Evolutionary conservation across 164 flowering plant species (phyloP).

Genomic region (Tetracentron sinense): DNA sequence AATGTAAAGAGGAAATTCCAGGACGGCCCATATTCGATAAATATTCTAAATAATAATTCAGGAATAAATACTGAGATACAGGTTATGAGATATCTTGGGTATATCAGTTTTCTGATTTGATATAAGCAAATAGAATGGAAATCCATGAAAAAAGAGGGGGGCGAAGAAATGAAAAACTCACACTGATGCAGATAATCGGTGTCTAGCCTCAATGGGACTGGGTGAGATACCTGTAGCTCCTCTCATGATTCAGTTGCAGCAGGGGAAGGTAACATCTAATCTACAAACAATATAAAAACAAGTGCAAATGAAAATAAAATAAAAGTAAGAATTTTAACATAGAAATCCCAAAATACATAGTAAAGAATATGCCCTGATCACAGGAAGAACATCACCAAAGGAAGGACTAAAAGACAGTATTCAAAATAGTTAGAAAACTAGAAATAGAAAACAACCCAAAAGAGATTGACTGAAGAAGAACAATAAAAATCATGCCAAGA

Average conservation of each 20-base stretch:
- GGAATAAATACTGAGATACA: no score
- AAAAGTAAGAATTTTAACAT: neutral
- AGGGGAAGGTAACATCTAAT: slow-evolving; percentile 18
- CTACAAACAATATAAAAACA: slow-evolving; percentile 5
- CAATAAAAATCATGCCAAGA: no score
- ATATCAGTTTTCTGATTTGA: neutral
- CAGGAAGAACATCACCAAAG: neutral
- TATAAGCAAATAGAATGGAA: neutral
- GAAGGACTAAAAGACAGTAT: neutral
- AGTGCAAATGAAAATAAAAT: no score
- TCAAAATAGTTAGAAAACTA: neutral
- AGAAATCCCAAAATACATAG: neutral
- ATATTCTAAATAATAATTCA: no score
- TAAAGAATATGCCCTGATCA: neutral
- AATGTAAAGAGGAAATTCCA: no score
- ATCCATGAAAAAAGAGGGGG: neutral
- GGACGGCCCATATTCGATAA: no score
- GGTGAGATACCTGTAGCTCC: slow-evolving; percentile 31
- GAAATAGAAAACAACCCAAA: neutral
- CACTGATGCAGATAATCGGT: slow-evolving; percentile 44
- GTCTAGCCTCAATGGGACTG: slow-evolving; percentile 35
- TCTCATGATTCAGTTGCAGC: slow-evolving; percentile 26
- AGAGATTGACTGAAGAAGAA: neutral
- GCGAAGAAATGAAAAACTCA: slow-evolving; percentile 23
- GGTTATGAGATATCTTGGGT: neutral